Conservation (phyloP, 2,329 filamentous ascomycete genomes). For the Emmonsia crescens region DNA sequence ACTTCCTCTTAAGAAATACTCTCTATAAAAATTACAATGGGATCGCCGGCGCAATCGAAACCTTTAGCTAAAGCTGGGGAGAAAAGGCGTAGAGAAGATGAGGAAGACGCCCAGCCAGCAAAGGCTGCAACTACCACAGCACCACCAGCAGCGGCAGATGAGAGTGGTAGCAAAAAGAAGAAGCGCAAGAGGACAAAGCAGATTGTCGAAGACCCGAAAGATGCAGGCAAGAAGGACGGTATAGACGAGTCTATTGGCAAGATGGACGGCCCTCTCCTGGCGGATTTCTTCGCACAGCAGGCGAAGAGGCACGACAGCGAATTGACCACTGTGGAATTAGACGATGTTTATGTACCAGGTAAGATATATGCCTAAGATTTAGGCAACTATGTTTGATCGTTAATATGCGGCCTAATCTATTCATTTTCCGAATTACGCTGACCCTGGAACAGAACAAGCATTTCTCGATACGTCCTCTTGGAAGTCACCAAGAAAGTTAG, state of each 20-base stretch:
- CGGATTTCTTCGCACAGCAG: constrained; percentile 74
- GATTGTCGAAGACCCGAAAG: constrained; percentile 20
- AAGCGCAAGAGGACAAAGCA: constrained; percentile 14
- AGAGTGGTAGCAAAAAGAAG: constrained; percentile 20
- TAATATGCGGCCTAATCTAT: neutral
- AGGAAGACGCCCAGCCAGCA: constrained; percentile 12
- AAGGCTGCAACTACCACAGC: neutral
- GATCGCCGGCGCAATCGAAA: neutral
- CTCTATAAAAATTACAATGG: neutral
- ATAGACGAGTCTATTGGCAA: constrained; percentile 70
- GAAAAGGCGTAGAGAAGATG: constrained; percentile 15
- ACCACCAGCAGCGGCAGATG: neutral
- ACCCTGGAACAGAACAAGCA: constrained; percentile 46
- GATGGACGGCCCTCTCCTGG: constrained; percentile 73
- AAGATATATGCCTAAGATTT: constrained; percentile 18
- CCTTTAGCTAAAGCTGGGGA: neutral
- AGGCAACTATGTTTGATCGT: neutral
- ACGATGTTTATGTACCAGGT: constrained; percentile 73
- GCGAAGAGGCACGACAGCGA: constrained; percentile 68
- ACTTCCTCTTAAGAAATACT: neutral
- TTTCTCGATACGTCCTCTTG: constrained; percentile 74
- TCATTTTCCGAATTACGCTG: neutral
- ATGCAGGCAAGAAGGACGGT: constrained; percentile 53
- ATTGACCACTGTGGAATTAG: constrained; percentile 70
- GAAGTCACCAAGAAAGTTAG: constrained; percentile 53